Base-by-base conservation (phyloP, 495 filamentous ascomycete genomes). In the Eremomyces bilateralis region DNA sequence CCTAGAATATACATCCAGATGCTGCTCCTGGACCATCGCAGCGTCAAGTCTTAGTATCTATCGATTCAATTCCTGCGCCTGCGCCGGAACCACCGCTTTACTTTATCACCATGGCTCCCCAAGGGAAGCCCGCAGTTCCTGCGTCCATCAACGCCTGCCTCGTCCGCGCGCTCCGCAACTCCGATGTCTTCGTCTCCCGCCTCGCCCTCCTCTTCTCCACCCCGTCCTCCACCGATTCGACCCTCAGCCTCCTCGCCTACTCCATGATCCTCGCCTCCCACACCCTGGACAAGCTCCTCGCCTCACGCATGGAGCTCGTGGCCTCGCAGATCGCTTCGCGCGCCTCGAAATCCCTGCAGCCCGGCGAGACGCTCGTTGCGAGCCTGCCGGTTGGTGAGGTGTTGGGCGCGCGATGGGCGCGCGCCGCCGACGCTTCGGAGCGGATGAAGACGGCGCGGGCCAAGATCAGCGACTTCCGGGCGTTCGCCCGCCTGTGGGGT, bases 401-500 rank as follows among this genome's bases (percentile, higher is more conserved):
- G n/a, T n/a, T n/a, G n/a, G 5, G 28, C 3, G 46, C 47, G 31
- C 48, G 21, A 2, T 37, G 53, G 12, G 41, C 32, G 0, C 19
- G 31, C 4, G 19, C 34, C 0, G 33, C 22, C n/a, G 35, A 34
- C 0, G 16, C 30, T 3, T 25, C 70, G 12, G 56, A 62, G 31
- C 56, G 60, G 2, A 54, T 79, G 1, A 55, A 62, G 2, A 39
- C 42, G 6, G 46, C 76, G 33, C n/a, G n/a, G n/a, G n/a, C n/a
- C n/a, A n/a, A n/a, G n/a, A 59, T 78, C 19, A 60, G 53, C 40
- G 76, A 82, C 37, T 61, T 66, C 30, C 59, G 82, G 29, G 76
- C 73, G 29, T 80, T 80, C 44, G 52, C 76, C 34, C 70, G 85
- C 1, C 63, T 94, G 2, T 81, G 78, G 65, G 81, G 73, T 0